These are phyloP conservation scores for Candida coquimbonensis DNA, from an alignment of 805 yeast species.

Conservation along the genomic window DNA sequence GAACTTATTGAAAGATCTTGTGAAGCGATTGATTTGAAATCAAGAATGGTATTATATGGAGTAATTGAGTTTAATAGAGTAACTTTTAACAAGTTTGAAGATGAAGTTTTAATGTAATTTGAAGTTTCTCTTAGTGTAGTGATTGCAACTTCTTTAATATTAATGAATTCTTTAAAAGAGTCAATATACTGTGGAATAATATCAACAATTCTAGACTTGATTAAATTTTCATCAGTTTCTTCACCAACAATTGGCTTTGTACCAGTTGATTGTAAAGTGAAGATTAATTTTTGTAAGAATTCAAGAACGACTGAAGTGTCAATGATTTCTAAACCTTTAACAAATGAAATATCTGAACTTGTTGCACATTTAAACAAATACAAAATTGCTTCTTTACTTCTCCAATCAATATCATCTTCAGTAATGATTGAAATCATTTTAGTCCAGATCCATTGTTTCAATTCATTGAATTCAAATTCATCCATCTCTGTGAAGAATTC, in stretches of 20 bases:
- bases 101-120: conserved; percentile 20
- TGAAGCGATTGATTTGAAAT: conserved; percentile 3
- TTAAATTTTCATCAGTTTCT: conserved; percentile 26
- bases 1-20: conserved; percentile 21
- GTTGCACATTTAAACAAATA: conserved; percentile 44
- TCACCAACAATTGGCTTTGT: not conserved
- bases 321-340: conserved; percentile 5
- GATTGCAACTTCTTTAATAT: conserved; percentile 26
- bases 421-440: not conserved
- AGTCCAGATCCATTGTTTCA: conserved; percentile 3
- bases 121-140: conserved; percentile 20
- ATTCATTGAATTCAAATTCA: conserved; percentile 29
- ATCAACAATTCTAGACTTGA: conserved; percentile 43
- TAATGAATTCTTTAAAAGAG: conserved; percentile 35
- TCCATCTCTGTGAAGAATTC: conserved; percentile 50
- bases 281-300: not conserved
- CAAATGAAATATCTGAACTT: conserved; percentile 15
- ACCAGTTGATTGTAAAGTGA: not conserved
- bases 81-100: conserved; percentile 26
- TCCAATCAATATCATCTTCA: conserved; percentile 25
- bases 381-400: conserved; percentile 42
- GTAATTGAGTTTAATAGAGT: conserved; percentile 45
- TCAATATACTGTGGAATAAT: conserved; percentile 51
- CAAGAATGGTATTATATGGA: conserved; percentile 37
- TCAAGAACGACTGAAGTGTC: conserved; percentile 18